Conservation (phyloP, 345 rosid species). For the Carallia brachiata region DNA sequence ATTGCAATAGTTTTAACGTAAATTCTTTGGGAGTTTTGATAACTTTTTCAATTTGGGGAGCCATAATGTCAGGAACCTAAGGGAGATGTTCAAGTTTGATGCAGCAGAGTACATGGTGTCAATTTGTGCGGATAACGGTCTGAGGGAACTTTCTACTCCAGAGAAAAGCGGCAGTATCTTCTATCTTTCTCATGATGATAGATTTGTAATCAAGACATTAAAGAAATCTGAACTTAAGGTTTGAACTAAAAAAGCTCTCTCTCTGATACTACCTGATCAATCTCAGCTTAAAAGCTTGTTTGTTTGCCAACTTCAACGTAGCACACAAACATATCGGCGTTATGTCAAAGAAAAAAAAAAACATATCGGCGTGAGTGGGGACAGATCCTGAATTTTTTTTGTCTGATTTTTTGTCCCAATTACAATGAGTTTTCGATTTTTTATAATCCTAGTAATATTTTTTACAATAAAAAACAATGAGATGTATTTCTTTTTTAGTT, state of each 20-base stretch:
- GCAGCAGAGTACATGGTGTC: constrained; percentile 99
- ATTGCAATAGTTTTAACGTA: neutral
- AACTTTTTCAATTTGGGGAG: constrained; percentile 5
- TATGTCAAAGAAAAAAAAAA: too few relatives aligned
- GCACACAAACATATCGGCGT: too few relatives aligned
- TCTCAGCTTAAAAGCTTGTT: neutral
- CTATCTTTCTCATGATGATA: constrained; percentile 82
- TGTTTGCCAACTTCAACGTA: neutral
- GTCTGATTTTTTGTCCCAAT: too few relatives aligned
- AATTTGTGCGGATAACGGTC: constrained; percentile 92
- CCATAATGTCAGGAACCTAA: constrained; percentile 63
- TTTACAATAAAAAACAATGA: too few relatives aligned
- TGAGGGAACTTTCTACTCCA: constrained; percentile 72
- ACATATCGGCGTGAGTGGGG: too few relatives aligned
- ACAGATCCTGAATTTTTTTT: too few relatives aligned
- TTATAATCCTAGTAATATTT: too few relatives aligned
- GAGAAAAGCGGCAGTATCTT: constrained; percentile 98
- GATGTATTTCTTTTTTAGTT: too few relatives aligned
- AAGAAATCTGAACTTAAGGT: constrained; percentile 86
- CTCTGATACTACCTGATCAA: neutral
- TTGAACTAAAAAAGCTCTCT: constrained; percentile 21
- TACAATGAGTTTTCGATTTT: too few relatives aligned
- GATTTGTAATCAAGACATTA: constrained; percentile 92
- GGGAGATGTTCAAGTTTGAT: constrained; percentile 96
- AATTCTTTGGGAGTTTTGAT: neutral